Evolutionary conservation across 2,329 filamentous ascomycete genomes (phyloP).

Genomic region (Chlorencoelia australis): DNA sequence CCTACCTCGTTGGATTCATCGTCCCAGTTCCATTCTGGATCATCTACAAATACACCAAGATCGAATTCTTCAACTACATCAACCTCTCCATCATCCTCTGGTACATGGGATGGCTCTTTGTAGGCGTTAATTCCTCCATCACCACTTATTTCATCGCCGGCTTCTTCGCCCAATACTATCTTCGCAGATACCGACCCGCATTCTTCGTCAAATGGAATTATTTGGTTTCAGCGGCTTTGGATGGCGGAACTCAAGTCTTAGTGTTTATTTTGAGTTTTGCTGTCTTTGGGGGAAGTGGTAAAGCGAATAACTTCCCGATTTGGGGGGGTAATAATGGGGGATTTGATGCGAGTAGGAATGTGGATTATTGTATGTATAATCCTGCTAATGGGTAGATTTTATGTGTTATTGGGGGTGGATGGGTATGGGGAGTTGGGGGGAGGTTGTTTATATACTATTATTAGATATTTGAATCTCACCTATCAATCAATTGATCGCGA

Average conservation of each 20-base stretch:
- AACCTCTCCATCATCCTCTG: conserved; percentile 59
- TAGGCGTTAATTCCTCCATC: conserved; percentile 61
- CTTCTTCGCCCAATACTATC: conserved; percentile 55
- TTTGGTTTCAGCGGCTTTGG: conserved; percentile 61
- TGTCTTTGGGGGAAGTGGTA: conserved; percentile 42
- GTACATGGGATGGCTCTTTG: conserved; percentile 50
- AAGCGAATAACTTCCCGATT: conserved; percentile 19
- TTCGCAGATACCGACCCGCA: conserved; percentile 40
- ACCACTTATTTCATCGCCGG: conserved; percentile 59
- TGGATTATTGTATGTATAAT: not conserved
- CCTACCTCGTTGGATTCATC: conserved; percentile 59
- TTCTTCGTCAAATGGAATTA: conserved; percentile 78
- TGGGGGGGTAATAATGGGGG: conserved; percentile 25
- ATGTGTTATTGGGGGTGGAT: no score
- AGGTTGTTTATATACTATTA: no score
- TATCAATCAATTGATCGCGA: no score
- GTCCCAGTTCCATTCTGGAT: conserved; percentile 50
- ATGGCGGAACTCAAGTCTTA: conserved; percentile 56
- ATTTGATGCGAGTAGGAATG: not conserved
- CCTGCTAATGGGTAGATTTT: not conserved
- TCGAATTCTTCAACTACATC: conserved; percentile 51
- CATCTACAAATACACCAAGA: conserved; percentile 45
- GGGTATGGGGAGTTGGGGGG: no score
- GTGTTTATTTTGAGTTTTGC: conserved; percentile 47
- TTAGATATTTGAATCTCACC: no score